Evolutionary conservation across 2,329 filamentous ascomycete genomes (phyloP), one percentile per base, ranked within the genome.

Genomic region (Paecilomyces fulvus): DNA sequence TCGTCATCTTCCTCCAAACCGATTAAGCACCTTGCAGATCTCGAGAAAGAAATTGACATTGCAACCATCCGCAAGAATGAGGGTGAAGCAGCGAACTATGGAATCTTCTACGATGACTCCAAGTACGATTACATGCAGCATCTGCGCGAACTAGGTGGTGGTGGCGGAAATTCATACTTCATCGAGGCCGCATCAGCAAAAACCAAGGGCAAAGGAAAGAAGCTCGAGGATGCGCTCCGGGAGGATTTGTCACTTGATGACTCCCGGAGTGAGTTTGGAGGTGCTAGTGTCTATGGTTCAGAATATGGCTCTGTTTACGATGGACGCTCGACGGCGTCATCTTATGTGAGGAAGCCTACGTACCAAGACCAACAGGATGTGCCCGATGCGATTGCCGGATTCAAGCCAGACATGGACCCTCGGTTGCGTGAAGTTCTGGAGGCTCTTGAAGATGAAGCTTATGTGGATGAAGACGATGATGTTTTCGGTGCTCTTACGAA

Each of bases 101-200:
- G 94, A 61, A 84, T 99, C 61, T 99, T 89, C 79, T 99, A 82
- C 73, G 95, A 99, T 74, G 94, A 99, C 75, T 88, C 89, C 61
- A 83, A 90, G 68, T 99, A 99, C 75, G 94, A 99, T 74, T 99
- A 99, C 77, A 99, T 99, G 94, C 94, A 99, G 74, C 94, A 99
- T 74, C 79, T 99, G 80, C 88, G 91, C 55, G 94, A 97, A 65
- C 77, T 99, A n/a, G 86, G 86, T 56, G 73, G 78, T 49, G 90
- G 74, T 6, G 74, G 72, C 4, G 89, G 89, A 30, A 87, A 91
- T 55, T 84, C 87, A 30, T 85, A 92, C 51, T 97, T 95, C 68
- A 82, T 99, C 43, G 91, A 96, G 60, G 83, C 83, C 1, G 71
- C 75, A 21, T 62, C 65, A 64, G 80, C 83, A n/a, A 81, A 83